Percentiles rank a stretch among this genome's conserved stretches.
Conservation (phyloP, 345 rosid species). For the Bretschneidera sinensis region DNA sequence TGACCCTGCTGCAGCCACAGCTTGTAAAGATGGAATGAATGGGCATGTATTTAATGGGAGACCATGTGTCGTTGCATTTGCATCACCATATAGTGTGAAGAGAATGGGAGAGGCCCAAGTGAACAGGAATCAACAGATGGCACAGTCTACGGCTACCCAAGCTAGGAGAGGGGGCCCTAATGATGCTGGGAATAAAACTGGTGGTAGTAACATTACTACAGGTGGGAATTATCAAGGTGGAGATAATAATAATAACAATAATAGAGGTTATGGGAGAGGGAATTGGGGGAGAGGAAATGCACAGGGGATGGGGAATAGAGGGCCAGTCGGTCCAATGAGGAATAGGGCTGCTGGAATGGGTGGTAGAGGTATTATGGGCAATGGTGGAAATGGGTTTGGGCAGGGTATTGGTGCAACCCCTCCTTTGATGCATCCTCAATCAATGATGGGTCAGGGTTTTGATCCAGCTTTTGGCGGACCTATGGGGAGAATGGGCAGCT, state of each 20-base stretch:
- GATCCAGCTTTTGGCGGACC: slow-evolving; percentile 81
- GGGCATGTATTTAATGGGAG: slow-evolving; percentile 66
- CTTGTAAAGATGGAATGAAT: slow-evolving; percentile 80
- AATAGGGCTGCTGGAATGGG: slow-evolving; percentile 64
- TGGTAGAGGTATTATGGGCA: slow-evolving; percentile 60
- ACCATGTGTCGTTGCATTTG: slow-evolving; percentile 77
- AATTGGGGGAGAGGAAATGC: slow-evolving; percentile 69
- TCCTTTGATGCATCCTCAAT: slow-evolving; percentile 62
- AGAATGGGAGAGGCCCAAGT: slow-evolving; percentile 74
- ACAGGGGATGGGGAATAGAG: slow-evolving; percentile 70
- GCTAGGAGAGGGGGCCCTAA: slow-evolving; percentile 55
- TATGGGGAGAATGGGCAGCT: slow-evolving; percentile 71
- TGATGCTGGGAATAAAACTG: slow-evolving; percentile 42
- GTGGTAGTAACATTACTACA: slow-evolving; percentile 34
- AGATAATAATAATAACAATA: no score
- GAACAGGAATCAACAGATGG: slow-evolving; percentile 49
- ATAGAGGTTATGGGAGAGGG: slow-evolving; percentile 65
- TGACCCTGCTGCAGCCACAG: slow-evolving; percentile 56
- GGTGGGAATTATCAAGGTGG: slow-evolving; percentile 74
- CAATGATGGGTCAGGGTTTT: slow-evolving; percentile 83
- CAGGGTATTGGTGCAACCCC: slow-evolving; percentile 60
- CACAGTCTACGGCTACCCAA: slow-evolving; percentile 38
- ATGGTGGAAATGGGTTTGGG: slow-evolving; percentile 68
- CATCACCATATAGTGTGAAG: slow-evolving; percentile 59
- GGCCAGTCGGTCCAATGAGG: slow-evolving; percentile 68